phyloP scores from a whole-genome alignment of 1,139 yeast species.

The Blastobotrys persicus region DNA sequence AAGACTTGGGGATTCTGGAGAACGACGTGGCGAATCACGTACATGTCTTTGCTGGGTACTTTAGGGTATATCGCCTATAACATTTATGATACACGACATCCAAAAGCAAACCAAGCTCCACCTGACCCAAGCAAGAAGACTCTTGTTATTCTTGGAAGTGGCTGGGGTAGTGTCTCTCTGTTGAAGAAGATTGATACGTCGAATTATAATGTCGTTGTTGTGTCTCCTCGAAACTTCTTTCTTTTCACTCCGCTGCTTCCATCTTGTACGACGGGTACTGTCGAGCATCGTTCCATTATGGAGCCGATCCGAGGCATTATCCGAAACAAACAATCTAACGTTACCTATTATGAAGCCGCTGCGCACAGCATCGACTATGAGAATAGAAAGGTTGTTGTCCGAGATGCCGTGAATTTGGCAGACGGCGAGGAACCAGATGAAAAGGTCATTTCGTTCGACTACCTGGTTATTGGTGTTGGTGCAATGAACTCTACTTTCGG shows the following conservation, averaged over 20 bases:
- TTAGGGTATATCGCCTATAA: conserved; percentile 35
- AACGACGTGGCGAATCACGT: conserved; percentile 34
- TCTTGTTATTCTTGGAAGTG: conserved; percentile 84
- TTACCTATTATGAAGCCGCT: conserved; percentile 85
- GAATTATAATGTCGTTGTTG: conserved; percentile 80
- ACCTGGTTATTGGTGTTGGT: conserved; percentile 86
- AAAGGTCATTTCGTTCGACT: conserved; percentile 55
- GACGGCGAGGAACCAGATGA: conserved; percentile 37
- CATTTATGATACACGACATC: conserved; percentile 39
- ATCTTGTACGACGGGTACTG: conserved; percentile 90
- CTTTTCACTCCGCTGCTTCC: conserved; percentile 92
- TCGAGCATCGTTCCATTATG: conserved; percentile 84
- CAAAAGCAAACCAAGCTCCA: conserved; percentile 37
- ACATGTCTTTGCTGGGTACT: conserved; percentile 30
- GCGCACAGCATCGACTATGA: conserved; percentile 79
- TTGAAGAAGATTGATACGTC: conserved; percentile 84
- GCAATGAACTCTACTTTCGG: conserved; percentile 92
- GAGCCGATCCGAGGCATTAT: conserved; percentile 80
- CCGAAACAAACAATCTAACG: conserved; percentile 72
- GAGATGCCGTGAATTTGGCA: conserved; percentile 14
- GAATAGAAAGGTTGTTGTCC: conserved; percentile 56
- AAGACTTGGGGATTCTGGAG: conserved; percentile 10
- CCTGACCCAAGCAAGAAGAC: conserved; percentile 70
- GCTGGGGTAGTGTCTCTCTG: conserved; percentile 88
- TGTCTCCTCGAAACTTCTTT: conserved; percentile 93